phyloP scores from a whole-genome alignment of 768 basidiomycete species.

The Tremella yokohamensis region DNA sequence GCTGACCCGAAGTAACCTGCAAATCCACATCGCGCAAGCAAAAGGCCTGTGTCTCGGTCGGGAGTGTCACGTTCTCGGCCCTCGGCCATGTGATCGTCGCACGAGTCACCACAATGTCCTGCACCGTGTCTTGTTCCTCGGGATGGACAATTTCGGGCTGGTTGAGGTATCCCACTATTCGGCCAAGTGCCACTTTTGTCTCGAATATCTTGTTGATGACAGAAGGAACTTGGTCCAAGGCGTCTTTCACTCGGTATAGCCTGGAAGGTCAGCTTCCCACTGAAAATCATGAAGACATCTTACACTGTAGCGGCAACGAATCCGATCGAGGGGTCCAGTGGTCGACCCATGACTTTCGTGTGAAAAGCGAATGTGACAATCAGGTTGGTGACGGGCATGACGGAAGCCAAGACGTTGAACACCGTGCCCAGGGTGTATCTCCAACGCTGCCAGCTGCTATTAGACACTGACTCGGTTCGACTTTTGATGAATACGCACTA shows the following conservation, averaged over 20 bases:
- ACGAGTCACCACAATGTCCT: conserved; percentile 12
- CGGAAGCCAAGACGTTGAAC: conserved; percentile 43
- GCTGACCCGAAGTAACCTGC: conserved; percentile 23
- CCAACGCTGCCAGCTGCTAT: conserved; percentile 40
- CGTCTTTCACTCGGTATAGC: conserved; percentile 33
- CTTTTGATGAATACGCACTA: too few relatives aligned
- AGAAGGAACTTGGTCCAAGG: conserved; percentile 21
- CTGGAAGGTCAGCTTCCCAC: conserved; percentile 7
- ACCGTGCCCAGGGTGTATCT: conserved; percentile 43
- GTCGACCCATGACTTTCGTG: conserved; percentile 37
- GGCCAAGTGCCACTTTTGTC: conserved; percentile 35
- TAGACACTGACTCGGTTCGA: neutral
- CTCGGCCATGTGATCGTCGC: conserved; percentile 41
- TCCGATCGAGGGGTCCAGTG: conserved; percentile 39
- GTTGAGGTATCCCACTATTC: conserved; percentile 34
- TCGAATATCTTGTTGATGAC: conserved; percentile 23
- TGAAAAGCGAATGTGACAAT: conserved; percentile 39
- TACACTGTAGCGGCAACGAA: conserved; percentile 44
- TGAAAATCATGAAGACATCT: conserved; percentile 5
- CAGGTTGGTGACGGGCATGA: conserved; percentile 33
- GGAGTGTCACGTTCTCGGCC: conserved; percentile 3
- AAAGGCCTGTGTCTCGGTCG: conserved; percentile 22
- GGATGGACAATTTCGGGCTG: conserved; percentile 28
- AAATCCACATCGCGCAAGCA: conserved; percentile 29
- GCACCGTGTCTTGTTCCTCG: conserved; percentile 1